Conservation (phyloP, 2,329 filamentous ascomycete species). For the Fusarium miscanthi region DNA sequence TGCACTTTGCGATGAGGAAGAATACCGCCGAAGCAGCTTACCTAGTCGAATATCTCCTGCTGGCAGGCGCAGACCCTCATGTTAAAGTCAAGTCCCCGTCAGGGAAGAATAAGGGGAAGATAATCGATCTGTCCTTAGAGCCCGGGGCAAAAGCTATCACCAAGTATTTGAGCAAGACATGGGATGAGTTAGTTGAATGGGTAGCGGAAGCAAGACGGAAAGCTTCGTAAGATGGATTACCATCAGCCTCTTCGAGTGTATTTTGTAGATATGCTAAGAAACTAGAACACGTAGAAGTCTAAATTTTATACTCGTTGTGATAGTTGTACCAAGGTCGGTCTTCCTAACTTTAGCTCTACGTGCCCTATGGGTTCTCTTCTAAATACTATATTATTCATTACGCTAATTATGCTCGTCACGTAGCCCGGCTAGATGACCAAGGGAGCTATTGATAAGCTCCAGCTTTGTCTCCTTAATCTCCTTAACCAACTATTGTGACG, state of each 20-base stretch:
- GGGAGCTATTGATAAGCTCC: not conserved
- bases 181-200: not conserved
- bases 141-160: not conserved
- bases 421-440: not conserved
- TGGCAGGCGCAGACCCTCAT: not conserved
- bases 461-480: not conserved
- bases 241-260: accelerated
- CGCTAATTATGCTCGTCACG: not conserved
- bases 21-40: not conserved
- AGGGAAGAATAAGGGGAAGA: not conserved
- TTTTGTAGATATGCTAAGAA: too few species aligned
- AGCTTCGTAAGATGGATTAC: accelerated
- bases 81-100: accelerated
- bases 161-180: not conserved
- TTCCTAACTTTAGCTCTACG: too few species aligned
- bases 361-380: not conserved
- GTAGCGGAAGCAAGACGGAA: not conserved
- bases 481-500: not conserved
- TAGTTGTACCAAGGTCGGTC: too few species aligned
- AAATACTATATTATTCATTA: accelerated
- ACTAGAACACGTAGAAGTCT: too few species aligned
- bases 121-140: accelerated
- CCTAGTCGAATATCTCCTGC: not conserved
- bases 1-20: accelerated
- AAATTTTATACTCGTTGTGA: too few species aligned